These are phyloP conservation scores for Fusarium sp. DNA, from an alignment of 2,329 filamentous ascomycete genomes.

Conservation along the genomic window DNA sequence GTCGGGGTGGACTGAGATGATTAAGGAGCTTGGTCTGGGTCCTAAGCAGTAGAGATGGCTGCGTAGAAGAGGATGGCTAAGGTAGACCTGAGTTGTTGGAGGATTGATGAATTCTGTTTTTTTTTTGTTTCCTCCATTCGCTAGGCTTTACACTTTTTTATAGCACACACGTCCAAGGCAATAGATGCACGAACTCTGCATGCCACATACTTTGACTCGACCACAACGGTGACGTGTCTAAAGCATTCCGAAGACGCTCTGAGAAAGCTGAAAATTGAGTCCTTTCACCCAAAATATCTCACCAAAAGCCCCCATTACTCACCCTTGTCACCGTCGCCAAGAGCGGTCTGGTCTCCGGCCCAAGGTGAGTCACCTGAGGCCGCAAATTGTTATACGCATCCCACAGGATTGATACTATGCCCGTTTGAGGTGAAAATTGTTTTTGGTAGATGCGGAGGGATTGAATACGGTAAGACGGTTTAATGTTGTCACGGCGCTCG, in stretches of 20 bases:
- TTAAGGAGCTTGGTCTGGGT: neutral
- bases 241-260: neutral
- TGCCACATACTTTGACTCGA: neutral
- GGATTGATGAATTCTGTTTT: neutral
- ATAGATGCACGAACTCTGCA: neutral
- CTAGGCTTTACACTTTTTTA: neutral
- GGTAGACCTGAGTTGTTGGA: neutral
- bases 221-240: neutral
- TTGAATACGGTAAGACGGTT: neutral
- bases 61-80: accelerated
- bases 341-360: neutral
- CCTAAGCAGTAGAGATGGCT: neutral
- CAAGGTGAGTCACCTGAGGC: neutral
- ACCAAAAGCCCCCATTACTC: neutral
- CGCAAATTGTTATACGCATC: neutral
- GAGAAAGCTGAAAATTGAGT: neutral
- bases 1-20: neutral
- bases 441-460: neutral
- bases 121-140: no score
- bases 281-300: neutral
- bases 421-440: neutral
- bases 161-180: neutral
- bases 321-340: neutral
- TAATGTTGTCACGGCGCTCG: neutral
- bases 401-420: neutral